Base-by-base conservation (phyloP, 202 grass and related monocot genomes). In the Carex arenaria region DNA sequence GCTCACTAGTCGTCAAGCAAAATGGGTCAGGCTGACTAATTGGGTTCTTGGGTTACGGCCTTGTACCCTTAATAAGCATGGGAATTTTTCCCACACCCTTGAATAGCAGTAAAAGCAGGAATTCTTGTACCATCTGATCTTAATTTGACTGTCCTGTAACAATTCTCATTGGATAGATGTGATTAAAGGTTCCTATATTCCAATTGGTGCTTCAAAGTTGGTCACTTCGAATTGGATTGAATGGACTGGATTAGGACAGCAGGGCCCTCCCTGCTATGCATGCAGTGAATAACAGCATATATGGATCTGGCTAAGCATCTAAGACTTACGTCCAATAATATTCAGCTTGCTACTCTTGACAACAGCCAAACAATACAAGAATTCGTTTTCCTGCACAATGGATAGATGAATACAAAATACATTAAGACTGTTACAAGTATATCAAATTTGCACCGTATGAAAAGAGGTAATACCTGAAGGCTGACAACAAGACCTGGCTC, bases 291-390 rank as follows among this genome's bases (percentile, higher is more conserved):
- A 14, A 77, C 12, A 77, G 26, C 4, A 77, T 57, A 57, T 7
- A 77, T 32, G 52, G 72, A 57, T 30, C 51, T 51, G 32, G 56
- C 13, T n/a, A 77, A 57, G 72, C 52, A 77, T 75, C 28, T 49
- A 14, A 4, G 0, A 90, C 94, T 92, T 90, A 97, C 94, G 91
- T 34, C 94, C 94, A 87, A 97, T 92, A 86, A 97, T 94, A 83
- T 97, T 97, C 26, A 97, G 80, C 23, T 76, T 89, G 7, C 4
- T 85, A 64, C 94, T 94, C 89, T 87, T 91, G 13, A 90, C 83
- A 70, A 97, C 52, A 5, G 91, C 94, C 83, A 97, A 85, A 64
- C 94, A 97, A 87, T 97, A 92, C 31, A 97, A 63, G n/a, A 81
- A 90, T 20, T 92, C 88, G 83, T 87, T 80, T 64, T 86, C 80